Evolutionary conservation across 2,329 filamentous ascomycete species (phyloP), one percentile per base, ranked within the genome.

Genomic region (Fusarium ambrosium): DNA sequence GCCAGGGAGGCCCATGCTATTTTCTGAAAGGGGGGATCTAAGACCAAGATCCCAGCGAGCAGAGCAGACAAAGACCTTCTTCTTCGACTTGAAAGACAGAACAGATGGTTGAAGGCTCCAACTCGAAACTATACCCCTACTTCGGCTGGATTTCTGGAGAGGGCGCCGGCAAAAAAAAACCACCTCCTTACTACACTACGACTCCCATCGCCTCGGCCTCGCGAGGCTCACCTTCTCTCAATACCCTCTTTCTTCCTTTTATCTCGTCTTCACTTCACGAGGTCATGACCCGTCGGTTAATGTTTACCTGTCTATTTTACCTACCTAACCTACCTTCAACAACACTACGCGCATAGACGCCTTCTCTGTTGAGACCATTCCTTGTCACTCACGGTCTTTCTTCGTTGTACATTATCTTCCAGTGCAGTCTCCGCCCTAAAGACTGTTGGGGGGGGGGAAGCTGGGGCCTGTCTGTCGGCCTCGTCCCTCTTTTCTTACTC

Each of bases 241-340:
- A 65, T 45, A 66, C 61, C 71, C 64, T 63, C 39, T 67, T 27
- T 60, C 65, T 62, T 70, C 70, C 71, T 62, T 64, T 58, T 67
- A 60, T 69, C 64, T 66, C 62, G 56, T 73, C 69, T 79, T 73
- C 71, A 70, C 72, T 78, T 83, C 77, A 82, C 73, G 80, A 82
- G 76, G 75, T 77, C 76, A 82, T 79, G 81, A 82, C 77, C 79
- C 71, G 68, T 72, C 73, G 77, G 77, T 79, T 82, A 81, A 82
- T 83, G 75, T 82, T 71, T 81, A 77, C 72, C 79, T 82, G 73
- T 81, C 69, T 81, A 77, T 76, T 79, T 60, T 65, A 53, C 48
- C 48, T 53, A 34, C 32, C 32, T 34, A 34, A 53, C 48, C 48
- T 53, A 77, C 68, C 62, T 56, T 65, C 53, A 69, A 66, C 56